These are phyloP conservation scores for Danielia oregonensis DNA, from an alignment of 805 yeast genomes.

Conservation along the genomic window DNA sequence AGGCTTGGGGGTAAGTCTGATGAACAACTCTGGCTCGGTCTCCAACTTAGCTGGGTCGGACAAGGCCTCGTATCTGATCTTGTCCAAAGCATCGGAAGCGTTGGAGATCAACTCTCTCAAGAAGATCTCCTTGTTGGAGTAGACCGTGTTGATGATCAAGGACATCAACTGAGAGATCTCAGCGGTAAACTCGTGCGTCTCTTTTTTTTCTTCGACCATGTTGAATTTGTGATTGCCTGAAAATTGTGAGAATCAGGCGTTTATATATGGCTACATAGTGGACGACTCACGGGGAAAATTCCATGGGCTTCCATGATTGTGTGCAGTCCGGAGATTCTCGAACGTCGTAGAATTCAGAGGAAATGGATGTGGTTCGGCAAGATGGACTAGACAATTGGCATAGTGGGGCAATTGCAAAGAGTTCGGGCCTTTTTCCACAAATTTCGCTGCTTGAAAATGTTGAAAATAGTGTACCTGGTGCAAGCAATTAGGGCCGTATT, in stretches of 20 bases:
- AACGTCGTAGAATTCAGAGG: slow-evolving; percentile 2
- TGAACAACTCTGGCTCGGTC: slow-evolving; percentile 92
- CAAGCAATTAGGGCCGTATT: no score
- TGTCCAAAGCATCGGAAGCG: slow-evolving; percentile 98
- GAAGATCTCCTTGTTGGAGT: slow-evolving; percentile 98
- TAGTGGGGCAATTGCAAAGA: no score
- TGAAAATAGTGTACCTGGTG: no score
- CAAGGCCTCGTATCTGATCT: slow-evolving; percentile 94
- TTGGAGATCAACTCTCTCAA: slow-evolving; percentile 98
- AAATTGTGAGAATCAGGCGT: not conserved
- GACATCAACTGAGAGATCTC: slow-evolving; percentile 99
- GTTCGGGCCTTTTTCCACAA: no score
- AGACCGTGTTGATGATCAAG: slow-evolving; percentile 98
- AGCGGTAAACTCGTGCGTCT: slow-evolving; percentile 97
- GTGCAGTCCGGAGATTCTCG: no score
- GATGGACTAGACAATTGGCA: no score
- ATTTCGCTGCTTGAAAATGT: no score
- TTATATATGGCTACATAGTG: slow-evolving; percentile 10
- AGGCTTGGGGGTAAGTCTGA: slow-evolving; percentile 95
- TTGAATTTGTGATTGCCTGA: no score
- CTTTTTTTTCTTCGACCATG: slow-evolving; percentile 56
- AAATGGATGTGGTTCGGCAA: slow-evolving; percentile 1
- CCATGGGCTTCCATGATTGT: slow-evolving; percentile 28
- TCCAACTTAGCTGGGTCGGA: slow-evolving; percentile 90
- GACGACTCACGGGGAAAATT: slow-evolving; percentile 20